These are phyloP conservation scores for Carpinus fangiana DNA, from an alignment of 306 rosid genomes.

Conservation along the genomic window DNA sequence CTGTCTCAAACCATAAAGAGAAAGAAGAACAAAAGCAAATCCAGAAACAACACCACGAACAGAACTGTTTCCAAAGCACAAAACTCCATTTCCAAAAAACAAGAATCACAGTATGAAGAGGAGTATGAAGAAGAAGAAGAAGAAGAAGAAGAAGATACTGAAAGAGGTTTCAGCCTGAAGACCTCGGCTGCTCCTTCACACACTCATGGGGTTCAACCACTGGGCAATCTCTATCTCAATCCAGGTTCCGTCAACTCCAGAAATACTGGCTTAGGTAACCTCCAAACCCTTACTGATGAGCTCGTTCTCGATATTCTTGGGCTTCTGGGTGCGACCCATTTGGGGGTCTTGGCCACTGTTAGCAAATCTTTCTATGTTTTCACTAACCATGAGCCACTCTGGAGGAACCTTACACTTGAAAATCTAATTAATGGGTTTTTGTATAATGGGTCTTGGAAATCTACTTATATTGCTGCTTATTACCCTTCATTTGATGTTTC, in stretches of 20 bases:
- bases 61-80: conserved; percentile 18
- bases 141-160: conserved; percentile 38
- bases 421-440: conserved; percentile 56
- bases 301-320: conserved; percentile 85
- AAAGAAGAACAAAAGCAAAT: conserved; percentile 30
- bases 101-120: conserved; percentile 1
- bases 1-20: conserved; percentile 25
- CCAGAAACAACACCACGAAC: conserved; percentile 30
- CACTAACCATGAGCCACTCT: conserved; percentile 78
- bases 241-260: conserved; percentile 65
- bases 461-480: conserved; percentile 55
- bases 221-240: conserved; percentile 73
- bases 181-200: conserved; percentile 58
- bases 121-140: conserved; percentile 26
- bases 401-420: conserved; percentile 82
- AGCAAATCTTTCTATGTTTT: conserved; percentile 76
- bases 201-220: conserved; percentile 78
- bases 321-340: conserved; percentile 44
- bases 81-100: conserved; percentile 27
- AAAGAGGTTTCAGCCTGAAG: conserved; percentile 73
- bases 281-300: conserved; percentile 71
- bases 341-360: conserved; percentile 70
- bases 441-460: conserved; percentile 70
- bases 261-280: conserved; percentile 85
- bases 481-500: conserved; percentile 52